Evolutionary conservation across 352 stramenopile genomes (phyloP).

Genomic region (Blastocystis sp.): DNA sequence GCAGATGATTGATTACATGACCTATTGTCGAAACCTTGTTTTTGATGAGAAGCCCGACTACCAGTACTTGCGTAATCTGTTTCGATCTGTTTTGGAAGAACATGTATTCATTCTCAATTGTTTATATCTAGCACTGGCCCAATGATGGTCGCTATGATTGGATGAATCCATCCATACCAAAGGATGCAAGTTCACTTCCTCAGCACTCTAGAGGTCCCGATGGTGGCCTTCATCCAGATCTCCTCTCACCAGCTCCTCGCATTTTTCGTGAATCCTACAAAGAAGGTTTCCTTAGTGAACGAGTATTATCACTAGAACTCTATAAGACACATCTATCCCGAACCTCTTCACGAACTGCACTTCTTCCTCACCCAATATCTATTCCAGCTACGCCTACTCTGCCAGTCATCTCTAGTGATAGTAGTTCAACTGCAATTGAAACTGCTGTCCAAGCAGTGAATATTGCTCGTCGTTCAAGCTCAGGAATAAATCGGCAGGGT

Average conservation of each 20-base stretch:
- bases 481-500: too few species aligned
- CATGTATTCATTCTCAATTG: background rate
- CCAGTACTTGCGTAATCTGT: slow-evolving; percentile 80
- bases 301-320: too few species aligned
- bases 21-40: slow-evolving; percentile 81
- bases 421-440: too few species aligned
- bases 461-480: too few species aligned
- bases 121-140: background rate
- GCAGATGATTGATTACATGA: slow-evolving; percentile 69
- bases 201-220: background rate
- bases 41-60: slow-evolving; percentile 89
- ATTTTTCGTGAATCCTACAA: slow-evolving; percentile 30
- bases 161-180: slow-evolving; percentile 33
- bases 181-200: slow-evolving; percentile 3
- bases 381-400: too few species aligned
- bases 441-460: too few species aligned
- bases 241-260: background rate
- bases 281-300: too few species aligned
- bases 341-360: too few species aligned
- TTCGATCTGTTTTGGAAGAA: slow-evolving; percentile 64
- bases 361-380: too few species aligned
- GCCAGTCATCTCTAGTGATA: too few species aligned
- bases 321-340: too few species aligned
- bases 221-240: background rate
- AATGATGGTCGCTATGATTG: slow-evolving; percentile 59